A percentile compares a stretch with the other conserved stretches of the same genome.
Conservation (phyloP, 2,329 filamentous ascomycete species). For the Aureobasidium pullulans region DNA sequence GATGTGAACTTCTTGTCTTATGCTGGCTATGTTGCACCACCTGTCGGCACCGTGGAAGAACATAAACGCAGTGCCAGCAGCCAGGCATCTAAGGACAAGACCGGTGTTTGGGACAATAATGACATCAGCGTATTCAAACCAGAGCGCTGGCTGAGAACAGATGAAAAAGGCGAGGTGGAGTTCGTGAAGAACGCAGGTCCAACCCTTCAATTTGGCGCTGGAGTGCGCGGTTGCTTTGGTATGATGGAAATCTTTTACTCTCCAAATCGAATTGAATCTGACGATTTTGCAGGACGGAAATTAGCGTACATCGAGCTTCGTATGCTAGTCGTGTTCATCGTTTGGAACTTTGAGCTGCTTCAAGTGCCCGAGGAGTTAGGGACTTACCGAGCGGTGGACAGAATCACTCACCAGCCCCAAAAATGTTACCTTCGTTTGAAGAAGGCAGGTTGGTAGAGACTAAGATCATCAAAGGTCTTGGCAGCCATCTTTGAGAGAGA, state of each 20-base stretch:
- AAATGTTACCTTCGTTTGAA: slow-evolving; percentile 21
- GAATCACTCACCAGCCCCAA: slow-evolving; percentile 24
- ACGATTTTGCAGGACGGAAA: slow-evolving; percentile 16
- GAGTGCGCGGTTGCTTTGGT: slow-evolving; percentile 33
- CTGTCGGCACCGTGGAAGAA: slow-evolving; percentile 24
- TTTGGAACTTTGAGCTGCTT: slow-evolving; percentile 26
- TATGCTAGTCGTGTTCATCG: slow-evolving; percentile 22
- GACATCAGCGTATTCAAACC: slow-evolving; percentile 31
- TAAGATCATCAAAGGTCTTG: background rate
- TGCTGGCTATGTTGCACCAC: slow-evolving; percentile 18
- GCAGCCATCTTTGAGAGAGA: no score
- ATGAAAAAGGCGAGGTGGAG: slow-evolving; percentile 21
- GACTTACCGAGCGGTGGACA: slow-evolving; percentile 21
- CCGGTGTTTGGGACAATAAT: slow-evolving; percentile 21
- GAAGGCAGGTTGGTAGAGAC: background rate
- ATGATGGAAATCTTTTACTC: background rate
- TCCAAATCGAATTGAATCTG: background rate
- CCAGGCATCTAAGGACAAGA: slow-evolving; percentile 22
- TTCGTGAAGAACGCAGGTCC: slow-evolving; percentile 33
- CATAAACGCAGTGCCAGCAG: slow-evolving; percentile 25
- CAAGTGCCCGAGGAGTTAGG: slow-evolving; percentile 19
- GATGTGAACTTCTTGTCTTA: slow-evolving; percentile 25
- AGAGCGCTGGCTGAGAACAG: slow-evolving; percentile 32
- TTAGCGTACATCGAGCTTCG: slow-evolving; percentile 24
- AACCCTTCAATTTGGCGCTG: slow-evolving; percentile 30